phyloP scores from a whole-genome alignment of 768 basidiomycete species.

The Russula brevipes region DNA sequence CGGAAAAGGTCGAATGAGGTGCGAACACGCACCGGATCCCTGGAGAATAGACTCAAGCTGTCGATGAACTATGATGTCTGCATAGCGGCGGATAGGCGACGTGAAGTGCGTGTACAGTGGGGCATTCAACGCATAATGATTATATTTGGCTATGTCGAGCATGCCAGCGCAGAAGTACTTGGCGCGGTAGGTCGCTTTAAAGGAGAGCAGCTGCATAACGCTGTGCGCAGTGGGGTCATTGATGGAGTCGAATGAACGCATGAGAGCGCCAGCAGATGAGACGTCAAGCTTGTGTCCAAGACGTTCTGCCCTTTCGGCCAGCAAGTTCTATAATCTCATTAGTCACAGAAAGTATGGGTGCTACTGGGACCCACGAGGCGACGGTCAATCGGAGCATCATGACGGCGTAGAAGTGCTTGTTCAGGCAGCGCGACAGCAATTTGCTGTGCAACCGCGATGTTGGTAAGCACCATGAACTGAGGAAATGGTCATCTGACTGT shows the following conservation, averaged over 20 bases:
- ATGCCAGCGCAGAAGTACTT: conserved; percentile 99
- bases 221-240: conserved; percentile 65
- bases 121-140: conserved; percentile 83
- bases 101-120: conserved; percentile 95
- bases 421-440: conserved; percentile 93
- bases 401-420: conserved; percentile 92
- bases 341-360: neutral
- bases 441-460: conserved; percentile 85
- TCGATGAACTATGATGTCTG: conserved; percentile 92
- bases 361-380: conserved; percentile 57
- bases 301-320: conserved; percentile 74
- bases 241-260: conserved; percentile 77
- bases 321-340: conserved; percentile 52
- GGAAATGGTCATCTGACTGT: conserved; percentile 5
- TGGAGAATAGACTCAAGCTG: conserved; percentile 88
- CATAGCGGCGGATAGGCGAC: conserved; percentile 88
- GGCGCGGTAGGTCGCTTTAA: conserved; percentile 90
- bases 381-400: conserved; percentile 88
- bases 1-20: neutral
- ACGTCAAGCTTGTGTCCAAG: conserved; percentile 81
- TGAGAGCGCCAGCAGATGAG: conserved; percentile 72
- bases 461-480: conserved; percentile 92
- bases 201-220: conserved; percentile 77
- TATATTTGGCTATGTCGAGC: conserved; percentile 98
- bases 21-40: conserved; percentile 48